A percentile compares a stretch with the other conserved stretches of the same genome.
phyloP scores from a whole-genome alignment of 2,329 filamentous ascomycete species.

The Aspergillus ustus region DNA sequence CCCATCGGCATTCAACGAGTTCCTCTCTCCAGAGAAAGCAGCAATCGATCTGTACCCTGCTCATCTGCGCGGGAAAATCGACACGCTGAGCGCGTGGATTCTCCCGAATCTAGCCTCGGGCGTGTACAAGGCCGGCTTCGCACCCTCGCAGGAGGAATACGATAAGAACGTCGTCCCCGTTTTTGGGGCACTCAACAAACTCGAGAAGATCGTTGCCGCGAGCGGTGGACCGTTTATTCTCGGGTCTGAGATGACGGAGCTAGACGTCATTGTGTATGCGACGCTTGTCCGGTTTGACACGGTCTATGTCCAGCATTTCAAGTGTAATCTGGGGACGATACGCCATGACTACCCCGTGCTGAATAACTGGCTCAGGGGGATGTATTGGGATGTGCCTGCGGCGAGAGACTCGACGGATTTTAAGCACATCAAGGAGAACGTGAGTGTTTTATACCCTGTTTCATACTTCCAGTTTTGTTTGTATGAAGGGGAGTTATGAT shows the following conservation, averaged over 20 bases:
- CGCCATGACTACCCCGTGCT: conserved; percentile 64
- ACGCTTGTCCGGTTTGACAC: conserved; percentile 65
- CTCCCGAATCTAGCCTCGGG: conserved; percentile 61
- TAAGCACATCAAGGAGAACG: conserved; percentile 69
- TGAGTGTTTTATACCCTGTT: background rate
- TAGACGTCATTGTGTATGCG: conserved; percentile 62
- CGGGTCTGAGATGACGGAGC: conserved; percentile 60
- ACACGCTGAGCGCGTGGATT: conserved; percentile 59
- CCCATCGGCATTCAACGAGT: conserved; percentile 58
- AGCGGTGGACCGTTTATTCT: conserved; percentile 62
- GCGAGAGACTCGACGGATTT: conserved; percentile 67
- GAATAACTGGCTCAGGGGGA: conserved; percentile 63
- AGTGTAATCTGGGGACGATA: conserved; percentile 66
- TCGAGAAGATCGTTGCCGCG: conserved; percentile 55
- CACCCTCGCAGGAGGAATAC: conserved; percentile 59
- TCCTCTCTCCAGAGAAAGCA: conserved; percentile 48
- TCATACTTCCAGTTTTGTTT: too few relatives aligned
- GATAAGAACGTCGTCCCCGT: conserved; percentile 59
- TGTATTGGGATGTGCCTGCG: conserved; percentile 62
- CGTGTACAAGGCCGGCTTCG: conserved; percentile 68
- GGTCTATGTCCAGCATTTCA: conserved; percentile 70
- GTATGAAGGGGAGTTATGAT: background rate
- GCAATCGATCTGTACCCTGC: conserved; percentile 59
- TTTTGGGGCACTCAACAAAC: conserved; percentile 63
- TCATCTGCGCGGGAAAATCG: conserved; percentile 55